phyloP scores from a whole-genome alignment of 2,329 filamentous ascomycete genomes.

The Cercospora citrullina region DNA sequence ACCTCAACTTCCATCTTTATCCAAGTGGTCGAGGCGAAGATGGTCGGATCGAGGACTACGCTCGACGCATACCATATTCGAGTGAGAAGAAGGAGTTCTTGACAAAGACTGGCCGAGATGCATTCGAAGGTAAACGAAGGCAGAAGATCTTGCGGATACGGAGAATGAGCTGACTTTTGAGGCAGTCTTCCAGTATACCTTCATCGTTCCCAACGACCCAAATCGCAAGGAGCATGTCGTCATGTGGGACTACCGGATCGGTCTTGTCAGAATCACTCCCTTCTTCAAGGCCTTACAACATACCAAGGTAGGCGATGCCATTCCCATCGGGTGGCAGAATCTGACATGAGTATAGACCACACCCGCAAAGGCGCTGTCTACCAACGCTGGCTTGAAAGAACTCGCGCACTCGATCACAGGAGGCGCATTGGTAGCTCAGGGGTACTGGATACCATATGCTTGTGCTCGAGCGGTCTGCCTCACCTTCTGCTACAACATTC shows the following conservation, averaged over 20 bases:
- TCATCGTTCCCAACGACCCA: slow-evolving; percentile 65
- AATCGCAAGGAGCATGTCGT: slow-evolving; percentile 57
- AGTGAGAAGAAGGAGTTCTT: slow-evolving; percentile 90
- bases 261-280: slow-evolving; percentile 88
- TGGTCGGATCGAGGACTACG: slow-evolving; percentile 49
- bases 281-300: slow-evolving; percentile 91
- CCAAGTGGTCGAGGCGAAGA: slow-evolving; percentile 56
- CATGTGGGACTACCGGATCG: slow-evolving; percentile 97
- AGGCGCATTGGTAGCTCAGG: slow-evolving; percentile 85
- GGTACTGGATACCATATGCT: slow-evolving; percentile 93
- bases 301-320: slow-evolving; percentile 67
- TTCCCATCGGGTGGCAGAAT: slow-evolving; percentile 9
- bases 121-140: slow-evolving; percentile 72
- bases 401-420: slow-evolving; percentile 94
- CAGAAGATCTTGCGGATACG: not conserved
- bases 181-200: slow-evolving; percentile 80
- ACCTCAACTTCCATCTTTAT: slow-evolving; percentile 64
- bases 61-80: slow-evolving; percentile 81
- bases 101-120: slow-evolving; percentile 81
- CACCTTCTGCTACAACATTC: slow-evolving; percentile 84
- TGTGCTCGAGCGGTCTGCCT: slow-evolving; percentile 84
- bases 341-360: slow-evolving; percentile 64
- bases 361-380: slow-evolving; percentile 70
- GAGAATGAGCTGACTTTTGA: slow-evolving; percentile 6
- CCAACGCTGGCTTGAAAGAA: slow-evolving; percentile 79